These are phyloP conservation scores for Rhododendron vialii DNA, from an alignment of 148 eudicot species.

Conservation along the genomic window DNA sequence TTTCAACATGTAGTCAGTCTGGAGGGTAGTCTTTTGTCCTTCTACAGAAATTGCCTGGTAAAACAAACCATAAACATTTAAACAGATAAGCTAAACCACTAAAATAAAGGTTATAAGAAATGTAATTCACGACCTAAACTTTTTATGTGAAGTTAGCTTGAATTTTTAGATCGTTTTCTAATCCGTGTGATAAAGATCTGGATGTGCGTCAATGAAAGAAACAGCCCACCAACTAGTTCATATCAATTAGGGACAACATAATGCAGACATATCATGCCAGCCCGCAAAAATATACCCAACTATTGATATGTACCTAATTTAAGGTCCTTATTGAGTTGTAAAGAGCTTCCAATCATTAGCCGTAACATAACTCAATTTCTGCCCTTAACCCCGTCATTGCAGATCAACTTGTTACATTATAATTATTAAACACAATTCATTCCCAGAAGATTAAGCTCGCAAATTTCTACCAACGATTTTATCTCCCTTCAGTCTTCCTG, in stretches of 20 bases:
- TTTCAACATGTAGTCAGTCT: constrained; percentile 78
- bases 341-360: background rate
- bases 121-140: background rate
- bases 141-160: background rate
- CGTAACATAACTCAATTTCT: background rate
- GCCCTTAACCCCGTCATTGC: background rate
- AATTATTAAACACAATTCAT: background rate
- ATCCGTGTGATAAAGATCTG: background rate
- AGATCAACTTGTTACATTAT: background rate
- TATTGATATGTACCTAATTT: background rate
- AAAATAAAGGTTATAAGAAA: background rate
- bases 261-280: background rate
- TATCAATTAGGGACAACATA: background rate
- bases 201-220: background rate
- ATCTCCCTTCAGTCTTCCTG: background rate
- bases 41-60: constrained; percentile 66
- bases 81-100: background rate
- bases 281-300: background rate
- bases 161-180: background rate
- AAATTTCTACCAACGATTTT: background rate
- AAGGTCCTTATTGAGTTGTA: background rate
- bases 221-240: background rate
- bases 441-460: background rate
- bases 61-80: constrained; percentile 3
- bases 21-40: constrained; percentile 62